These are phyloP conservation scores for Gillenia trifoliata DNA, from an alignment of 306 rosid genomes.

Conservation along the genomic window DNA sequence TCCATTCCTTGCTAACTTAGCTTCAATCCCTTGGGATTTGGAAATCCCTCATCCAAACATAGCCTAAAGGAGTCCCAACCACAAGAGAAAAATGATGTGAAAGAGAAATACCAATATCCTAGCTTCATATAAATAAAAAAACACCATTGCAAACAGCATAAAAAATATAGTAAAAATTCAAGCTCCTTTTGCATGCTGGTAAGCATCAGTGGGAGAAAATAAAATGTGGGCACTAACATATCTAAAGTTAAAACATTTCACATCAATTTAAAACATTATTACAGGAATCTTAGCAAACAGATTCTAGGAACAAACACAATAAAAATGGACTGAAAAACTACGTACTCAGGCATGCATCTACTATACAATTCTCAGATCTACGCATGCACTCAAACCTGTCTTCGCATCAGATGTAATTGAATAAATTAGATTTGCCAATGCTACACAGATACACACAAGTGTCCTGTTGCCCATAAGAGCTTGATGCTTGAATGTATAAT, in stretches of 20 bases:
- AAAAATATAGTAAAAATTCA: background rate
- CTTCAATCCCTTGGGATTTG: too few relatives aligned
- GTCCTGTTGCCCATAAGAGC: background rate
- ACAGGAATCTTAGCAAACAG: background rate
- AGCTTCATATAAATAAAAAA: too few relatives aligned
- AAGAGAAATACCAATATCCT: background rate
- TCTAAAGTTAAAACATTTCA: background rate
- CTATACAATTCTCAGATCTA: background rate
- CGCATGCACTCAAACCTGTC: background rate
- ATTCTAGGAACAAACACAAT: background rate
- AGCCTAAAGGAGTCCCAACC: background rate
- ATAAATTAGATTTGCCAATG: background rate
- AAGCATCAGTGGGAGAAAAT: background rate
- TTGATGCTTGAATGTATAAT: background rate
- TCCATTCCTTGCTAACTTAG: too few relatives aligned
- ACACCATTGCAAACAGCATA: too few relatives aligned
- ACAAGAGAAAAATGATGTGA: background rate
- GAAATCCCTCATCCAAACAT: too few relatives aligned
- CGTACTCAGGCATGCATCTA: background rate
- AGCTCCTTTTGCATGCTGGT: background rate
- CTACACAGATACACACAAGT: background rate
- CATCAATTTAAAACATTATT: background rate
- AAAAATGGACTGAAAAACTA: background rate
- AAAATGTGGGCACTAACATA: background rate
- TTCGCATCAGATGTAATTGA: background rate